These are phyloP conservation scores for Hypoxylon sp. DNA, from an alignment of 2,329 filamentous ascomycete genomes.

Conservation along the genomic window DNA sequence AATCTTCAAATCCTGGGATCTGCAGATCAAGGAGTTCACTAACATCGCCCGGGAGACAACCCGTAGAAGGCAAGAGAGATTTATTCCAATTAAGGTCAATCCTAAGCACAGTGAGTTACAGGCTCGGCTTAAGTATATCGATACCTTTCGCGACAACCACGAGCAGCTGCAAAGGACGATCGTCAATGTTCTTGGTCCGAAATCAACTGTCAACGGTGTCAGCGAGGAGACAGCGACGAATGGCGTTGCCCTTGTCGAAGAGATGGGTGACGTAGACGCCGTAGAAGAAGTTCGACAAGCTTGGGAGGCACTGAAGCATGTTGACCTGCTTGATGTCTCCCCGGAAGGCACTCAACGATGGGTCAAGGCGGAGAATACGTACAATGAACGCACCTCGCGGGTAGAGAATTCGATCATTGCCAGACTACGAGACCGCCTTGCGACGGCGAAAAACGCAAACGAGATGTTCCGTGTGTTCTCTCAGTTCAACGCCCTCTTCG, in stretches of 20 bases:
- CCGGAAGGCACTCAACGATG: constrained; percentile 89
- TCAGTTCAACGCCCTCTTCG: constrained; percentile 98
- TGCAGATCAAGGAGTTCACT: constrained; percentile 96
- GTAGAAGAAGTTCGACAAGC: constrained; percentile 96
- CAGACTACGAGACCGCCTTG: constrained; percentile 88
- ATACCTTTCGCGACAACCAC: constrained; percentile 95
- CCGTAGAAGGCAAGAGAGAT: constrained; percentile 92
- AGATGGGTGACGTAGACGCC: constrained; percentile 96
- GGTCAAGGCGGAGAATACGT: constrained; percentile 93
- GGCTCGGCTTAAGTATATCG: constrained; percentile 90
- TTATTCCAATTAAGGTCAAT: constrained; percentile 96
- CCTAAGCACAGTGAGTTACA: constrained; percentile 90
- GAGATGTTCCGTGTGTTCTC: constrained; percentile 99
- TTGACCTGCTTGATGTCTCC: constrained; percentile 93
- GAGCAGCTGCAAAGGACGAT: constrained; percentile 98
- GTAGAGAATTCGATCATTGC: constrained; percentile 99
- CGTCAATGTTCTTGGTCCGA: constrained; percentile 91
- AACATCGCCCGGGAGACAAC: constrained; percentile 97
- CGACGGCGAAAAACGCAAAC: constrained; percentile 95
- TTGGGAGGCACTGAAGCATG: constrained; percentile 92
- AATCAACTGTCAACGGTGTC: constrained; percentile 67
- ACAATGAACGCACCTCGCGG: constrained; percentile 95
- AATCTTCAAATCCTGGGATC: constrained; percentile 94
- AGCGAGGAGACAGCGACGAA: constrained; percentile 65
- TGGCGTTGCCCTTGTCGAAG: constrained; percentile 81